phyloP scores from a whole-genome alignment of 768 basidiomycete genomes.

The Serendipita sp. region DNA sequence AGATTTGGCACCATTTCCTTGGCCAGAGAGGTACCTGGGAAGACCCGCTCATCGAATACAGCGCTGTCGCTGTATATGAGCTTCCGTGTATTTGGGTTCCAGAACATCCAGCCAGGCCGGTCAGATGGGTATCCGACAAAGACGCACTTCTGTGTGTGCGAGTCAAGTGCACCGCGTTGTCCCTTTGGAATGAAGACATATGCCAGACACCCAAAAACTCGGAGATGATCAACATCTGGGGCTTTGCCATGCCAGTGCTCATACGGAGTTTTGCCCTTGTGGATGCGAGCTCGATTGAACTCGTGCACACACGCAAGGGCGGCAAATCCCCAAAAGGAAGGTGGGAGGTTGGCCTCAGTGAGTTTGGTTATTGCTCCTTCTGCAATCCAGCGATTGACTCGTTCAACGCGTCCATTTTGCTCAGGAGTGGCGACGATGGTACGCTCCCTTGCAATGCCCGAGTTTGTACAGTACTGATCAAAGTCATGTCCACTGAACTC shows the following conservation, averaged over 20 bases:
- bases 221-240: constrained; percentile 20
- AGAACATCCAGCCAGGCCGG: constrained; percentile 24
- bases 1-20: not conserved
- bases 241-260: constrained; percentile 10
- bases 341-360: constrained; percentile 13
- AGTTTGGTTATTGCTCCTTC: constrained; percentile 11
- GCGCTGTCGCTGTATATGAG: constrained; percentile 19
- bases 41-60: constrained; percentile 22
- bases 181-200: constrained; percentile 26
- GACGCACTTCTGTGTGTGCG: constrained; percentile 21
- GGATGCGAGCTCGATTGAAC: constrained; percentile 12
- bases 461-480: not conserved
- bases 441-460: not conserved
- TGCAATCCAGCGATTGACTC: constrained; percentile 5
- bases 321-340: constrained; percentile 14
- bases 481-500: not conserved
- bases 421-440: not conserved
- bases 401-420: constrained; percentile 5
- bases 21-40: constrained; percentile 12
- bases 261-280: constrained; percentile 11
- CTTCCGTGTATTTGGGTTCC: constrained; percentile 19
- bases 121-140: constrained; percentile 24
- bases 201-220: constrained; percentile 25
- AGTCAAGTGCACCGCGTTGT: constrained; percentile 8
- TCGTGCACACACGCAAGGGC: constrained; percentile 8